Conservation (phyloP, 116 monocot species). For the Iris pallida region DNA sequence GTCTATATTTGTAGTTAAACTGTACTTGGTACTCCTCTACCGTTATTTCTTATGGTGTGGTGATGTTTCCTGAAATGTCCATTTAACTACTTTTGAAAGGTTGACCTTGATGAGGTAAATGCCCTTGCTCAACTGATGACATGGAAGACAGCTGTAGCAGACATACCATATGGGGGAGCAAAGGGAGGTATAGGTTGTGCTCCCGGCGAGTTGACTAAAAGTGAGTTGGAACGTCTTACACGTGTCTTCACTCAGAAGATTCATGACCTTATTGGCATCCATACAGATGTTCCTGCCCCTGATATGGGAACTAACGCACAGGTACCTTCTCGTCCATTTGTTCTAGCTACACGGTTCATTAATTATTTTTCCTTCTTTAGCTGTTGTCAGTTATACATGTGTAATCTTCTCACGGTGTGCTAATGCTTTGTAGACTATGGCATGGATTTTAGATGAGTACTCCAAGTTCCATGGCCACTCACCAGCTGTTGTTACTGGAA, state of each 20-base stretch:
- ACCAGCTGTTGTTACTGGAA: constrained; percentile 85
- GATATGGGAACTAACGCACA: constrained; percentile 98
- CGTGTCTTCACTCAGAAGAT: constrained; percentile 93
- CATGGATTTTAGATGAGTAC: constrained; percentile 95
- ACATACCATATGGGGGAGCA: constrained; percentile 89
- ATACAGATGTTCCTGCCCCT: constrained; percentile 85
- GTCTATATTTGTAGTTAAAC: background rate
- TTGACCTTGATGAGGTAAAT: constrained; percentile 89
- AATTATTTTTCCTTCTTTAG: background rate
- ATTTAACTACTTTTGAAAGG: constrained; percentile 27
- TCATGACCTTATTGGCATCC: constrained; percentile 81
- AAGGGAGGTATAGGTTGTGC: constrained; percentile 88
- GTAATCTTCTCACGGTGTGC: background rate
- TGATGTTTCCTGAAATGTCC: background rate
- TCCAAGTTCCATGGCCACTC: constrained; percentile 96
- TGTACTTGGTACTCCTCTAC: background rate
- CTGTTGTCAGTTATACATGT: background rate
- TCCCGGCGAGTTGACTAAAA: constrained; percentile 59
- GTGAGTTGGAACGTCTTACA: constrained; percentile 88
- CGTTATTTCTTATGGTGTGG: background rate
- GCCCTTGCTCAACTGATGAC: constrained; percentile 96
- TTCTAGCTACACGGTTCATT: background rate
- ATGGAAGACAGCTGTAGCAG: constrained; percentile 93
- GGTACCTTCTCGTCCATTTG: constrained; percentile 22
- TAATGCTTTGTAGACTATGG: constrained; percentile 65